A percentile compares a stretch with the other conserved stretches of the same genome.
phyloP scores from a whole-genome alignment of 805 yeast species.

The Yarrowia sp. region DNA sequence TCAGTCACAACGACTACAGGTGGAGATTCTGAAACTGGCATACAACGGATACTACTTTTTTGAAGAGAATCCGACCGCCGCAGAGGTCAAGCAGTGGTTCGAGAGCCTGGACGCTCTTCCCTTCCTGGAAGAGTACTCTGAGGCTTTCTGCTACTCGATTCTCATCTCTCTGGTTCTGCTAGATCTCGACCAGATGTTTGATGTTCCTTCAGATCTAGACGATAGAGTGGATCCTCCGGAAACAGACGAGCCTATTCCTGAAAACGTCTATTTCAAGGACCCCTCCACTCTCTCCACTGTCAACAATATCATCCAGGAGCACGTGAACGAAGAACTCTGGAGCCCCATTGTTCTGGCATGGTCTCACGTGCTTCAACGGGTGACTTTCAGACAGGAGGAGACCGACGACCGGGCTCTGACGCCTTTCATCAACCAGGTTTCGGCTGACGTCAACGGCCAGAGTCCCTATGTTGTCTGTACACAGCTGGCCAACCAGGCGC shows the following conservation, averaged over 20 bases:
- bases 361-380: slow-evolving; percentile 45
- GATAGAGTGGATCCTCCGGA: slow-evolving; percentile 21
- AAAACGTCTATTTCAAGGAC: slow-evolving; percentile 38
- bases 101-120: not conserved
- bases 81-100: slow-evolving; percentile 29
- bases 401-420: slow-evolving; percentile 21
- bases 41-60: slow-evolving; percentile 22
- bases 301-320: slow-evolving; percentile 40
- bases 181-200: slow-evolving; percentile 46
- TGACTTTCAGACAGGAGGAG: slow-evolving; percentile 44
- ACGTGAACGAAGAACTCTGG: slow-evolving; percentile 25
- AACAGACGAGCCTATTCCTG: slow-evolving; percentile 6
- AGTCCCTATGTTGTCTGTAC: slow-evolving; percentile 25
- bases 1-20: slow-evolving; percentile 8
- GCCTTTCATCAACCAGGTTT: slow-evolving; percentile 29
- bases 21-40: slow-evolving; percentile 22
- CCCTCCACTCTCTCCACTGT: slow-evolving; percentile 43
- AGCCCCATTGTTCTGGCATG: slow-evolving; percentile 46
- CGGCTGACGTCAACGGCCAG: slow-evolving; percentile 13
- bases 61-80: not conserved
- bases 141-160: slow-evolving; percentile 22
- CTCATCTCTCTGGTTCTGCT: slow-evolving; percentile 45
- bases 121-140: slow-evolving; percentile 4
- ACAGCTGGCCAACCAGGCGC: slow-evolving; percentile 14
- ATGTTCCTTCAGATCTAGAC: slow-evolving; percentile 27